Evolutionary conservation across 1,284 basidiomycete genomes (phyloP).

Genomic region (Apiotrichum veenhuisii): DNA sequence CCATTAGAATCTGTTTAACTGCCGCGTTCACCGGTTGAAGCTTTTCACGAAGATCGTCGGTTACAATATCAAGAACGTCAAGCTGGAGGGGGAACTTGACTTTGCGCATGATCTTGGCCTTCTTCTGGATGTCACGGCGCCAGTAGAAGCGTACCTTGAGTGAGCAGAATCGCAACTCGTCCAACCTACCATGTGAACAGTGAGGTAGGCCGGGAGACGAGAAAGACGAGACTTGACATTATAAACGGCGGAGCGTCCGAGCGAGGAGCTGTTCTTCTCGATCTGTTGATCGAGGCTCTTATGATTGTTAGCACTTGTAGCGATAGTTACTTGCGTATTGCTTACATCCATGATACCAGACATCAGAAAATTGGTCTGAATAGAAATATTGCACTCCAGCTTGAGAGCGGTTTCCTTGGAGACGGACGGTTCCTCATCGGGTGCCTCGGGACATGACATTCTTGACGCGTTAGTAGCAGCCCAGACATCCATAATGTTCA

Average conservation of each 20-base stretch:
- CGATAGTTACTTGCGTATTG: slow-evolving; percentile 7
- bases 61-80: slow-evolving; percentile 75
- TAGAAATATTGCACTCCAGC: slow-evolving; percentile 87
- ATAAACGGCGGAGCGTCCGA: slow-evolving; percentile 79
- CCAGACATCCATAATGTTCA: too few relatives aligned
- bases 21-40: slow-evolving; percentile 66
- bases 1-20: slow-evolving; percentile 75
- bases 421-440: slow-evolving; percentile 67
- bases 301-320: neutral
- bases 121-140: slow-evolving; percentile 85
- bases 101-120: slow-evolving; percentile 90
- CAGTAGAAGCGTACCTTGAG: slow-evolving; percentile 76
- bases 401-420: slow-evolving; percentile 75
- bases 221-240: slow-evolving; percentile 77
- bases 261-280: slow-evolving; percentile 75
- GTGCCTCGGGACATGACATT: slow-evolving; percentile 71
- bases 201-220: slow-evolving; percentile 65
- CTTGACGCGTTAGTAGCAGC: slow-evolving; percentile 50
- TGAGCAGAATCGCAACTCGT: slow-evolving; percentile 59
- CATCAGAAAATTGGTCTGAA: slow-evolving; percentile 82
- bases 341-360: slow-evolving; percentile 78
- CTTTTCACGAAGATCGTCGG: slow-evolving; percentile 71
- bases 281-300: slow-evolving; percentile 82
- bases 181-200: slow-evolving; percentile 35
- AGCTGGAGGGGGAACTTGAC: slow-evolving; percentile 83